Percentiles rank a stretch among this genome's conserved stretches.
Evolutionary conservation across 805 yeast genomes (phyloP).

Genomic region (Candida silvatica): DNA sequence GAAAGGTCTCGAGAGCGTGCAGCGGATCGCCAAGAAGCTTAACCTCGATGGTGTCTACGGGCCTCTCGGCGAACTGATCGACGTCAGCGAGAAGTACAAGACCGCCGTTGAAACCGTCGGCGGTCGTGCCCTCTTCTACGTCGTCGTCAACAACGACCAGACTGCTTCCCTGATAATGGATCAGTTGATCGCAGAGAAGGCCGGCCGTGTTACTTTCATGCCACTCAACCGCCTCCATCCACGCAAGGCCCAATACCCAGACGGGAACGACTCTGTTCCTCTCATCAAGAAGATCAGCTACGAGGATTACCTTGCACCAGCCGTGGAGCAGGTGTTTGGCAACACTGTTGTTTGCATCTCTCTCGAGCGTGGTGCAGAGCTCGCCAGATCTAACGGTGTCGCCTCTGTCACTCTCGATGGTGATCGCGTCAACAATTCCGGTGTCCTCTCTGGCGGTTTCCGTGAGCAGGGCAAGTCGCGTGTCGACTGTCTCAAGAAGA

Average conservation of each 20-base stretch:
- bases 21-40: constrained; percentile 49
- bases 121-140: constrained; percentile 77
- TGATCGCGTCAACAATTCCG: constrained; percentile 76
- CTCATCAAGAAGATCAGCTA: constrained; percentile 65
- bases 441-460: constrained; percentile 85
- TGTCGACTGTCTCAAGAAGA: constrained; percentile 56
- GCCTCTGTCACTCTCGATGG: constrained; percentile 88
- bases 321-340: constrained; percentile 75
- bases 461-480: constrained; percentile 62
- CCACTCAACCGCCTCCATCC: constrained; percentile 68
- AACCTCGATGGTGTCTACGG: constrained; percentile 69
- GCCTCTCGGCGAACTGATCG: constrained; percentile 75
- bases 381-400: constrained; percentile 51
- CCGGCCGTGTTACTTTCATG: constrained; percentile 86
- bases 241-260: constrained; percentile 45
- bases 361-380: constrained; percentile 56
- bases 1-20: constrained; percentile 62
- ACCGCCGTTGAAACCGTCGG: constrained; percentile 86
- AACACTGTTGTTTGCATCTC: constrained; percentile 69
- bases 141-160: constrained; percentile 81
- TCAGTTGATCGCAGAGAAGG: constrained; percentile 56
- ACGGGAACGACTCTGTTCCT: constrained; percentile 62
- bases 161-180: constrained; percentile 78
- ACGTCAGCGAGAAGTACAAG: constrained; percentile 73
- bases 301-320: constrained; percentile 48